Percentiles rank a stretch among this genome's conserved stretches.
These are phyloP conservation scores for Fusarium irregulare DNA, from an alignment of 2,329 filamentous ascomycete species.

Conservation along the genomic window DNA sequence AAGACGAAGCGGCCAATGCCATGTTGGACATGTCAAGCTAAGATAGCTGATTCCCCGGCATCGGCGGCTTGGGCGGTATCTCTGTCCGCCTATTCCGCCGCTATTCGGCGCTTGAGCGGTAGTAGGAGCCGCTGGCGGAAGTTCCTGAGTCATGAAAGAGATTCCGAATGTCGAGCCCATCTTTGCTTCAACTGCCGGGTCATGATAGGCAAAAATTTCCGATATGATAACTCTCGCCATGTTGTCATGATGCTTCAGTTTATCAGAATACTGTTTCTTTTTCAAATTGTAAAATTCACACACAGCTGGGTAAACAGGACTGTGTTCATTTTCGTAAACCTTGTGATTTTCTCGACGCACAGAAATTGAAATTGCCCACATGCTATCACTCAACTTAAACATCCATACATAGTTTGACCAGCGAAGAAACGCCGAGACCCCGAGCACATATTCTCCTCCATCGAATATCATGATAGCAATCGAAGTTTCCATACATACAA, in stretches of 20 bases:
- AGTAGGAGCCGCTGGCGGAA: slow-evolving; percentile 27
- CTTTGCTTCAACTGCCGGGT: neutral
- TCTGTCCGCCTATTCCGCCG: slow-evolving; percentile 9
- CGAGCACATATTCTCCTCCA: neutral
- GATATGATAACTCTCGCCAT: neutral
- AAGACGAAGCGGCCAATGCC: slow-evolving; percentile 12
- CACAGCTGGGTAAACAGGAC: too few relatives aligned
- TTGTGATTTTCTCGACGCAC: neutral
- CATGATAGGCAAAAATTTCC: neutral
- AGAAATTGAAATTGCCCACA: neutral
- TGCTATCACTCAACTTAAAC: neutral
- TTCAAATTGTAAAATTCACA: neutral
- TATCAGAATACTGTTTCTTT: neutral
- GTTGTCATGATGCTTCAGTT: neutral
- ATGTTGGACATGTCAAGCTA: slow-evolving; percentile 8
- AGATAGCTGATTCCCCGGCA: slow-evolving; percentile 16
- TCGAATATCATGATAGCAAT: neutral
- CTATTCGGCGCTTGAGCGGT: slow-evolving; percentile 19
- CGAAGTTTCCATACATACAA: neutral
- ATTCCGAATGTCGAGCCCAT: slow-evolving; percentile 5
- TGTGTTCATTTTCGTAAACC: neutral
- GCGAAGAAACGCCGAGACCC: slow-evolving; percentile 1
- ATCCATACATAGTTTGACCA: neutral
- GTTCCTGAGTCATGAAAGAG: slow-evolving; percentile 28
- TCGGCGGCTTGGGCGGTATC: slow-evolving; percentile 7